These are phyloP conservation scores for Bryopsis sp. DNA, from an alignment of 139 green algal species.

Conservation along the genomic window DNA sequence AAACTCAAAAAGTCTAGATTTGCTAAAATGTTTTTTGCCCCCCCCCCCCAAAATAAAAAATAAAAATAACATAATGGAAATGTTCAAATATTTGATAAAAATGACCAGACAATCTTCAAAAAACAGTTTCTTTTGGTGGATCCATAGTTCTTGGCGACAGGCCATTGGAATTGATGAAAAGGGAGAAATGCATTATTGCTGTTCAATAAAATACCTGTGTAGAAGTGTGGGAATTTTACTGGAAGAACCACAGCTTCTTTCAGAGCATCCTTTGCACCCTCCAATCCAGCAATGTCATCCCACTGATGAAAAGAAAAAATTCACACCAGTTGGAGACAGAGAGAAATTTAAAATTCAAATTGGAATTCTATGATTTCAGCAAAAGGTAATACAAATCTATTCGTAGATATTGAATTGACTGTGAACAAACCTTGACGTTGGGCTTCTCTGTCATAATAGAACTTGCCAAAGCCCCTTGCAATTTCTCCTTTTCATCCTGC, in stretches of 20 bases:
- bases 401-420: too few species aligned
- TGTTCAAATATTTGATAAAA: too few species aligned
- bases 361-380: background rate
- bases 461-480: conserved; percentile 54
- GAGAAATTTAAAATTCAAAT: too few species aligned
- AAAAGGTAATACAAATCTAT: background rate
- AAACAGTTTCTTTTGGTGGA: too few species aligned
- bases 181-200: too few species aligned
- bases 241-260: conserved; percentile 99
- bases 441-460: conserved; percentile 84
- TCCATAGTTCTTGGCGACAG: too few species aligned
- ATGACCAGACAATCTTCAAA: too few species aligned
- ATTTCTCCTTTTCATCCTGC: conserved; percentile 64
- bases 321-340: too few species aligned
- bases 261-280: conserved; percentile 91
- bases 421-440: conserved; percentile 69
- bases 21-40: background rate
- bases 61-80: too few species aligned
- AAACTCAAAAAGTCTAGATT: background rate
- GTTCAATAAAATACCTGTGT: conserved; percentile 68
- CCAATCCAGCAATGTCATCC: conserved; percentile 96
- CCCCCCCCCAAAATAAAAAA: too few species aligned
- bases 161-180: conserved; percentile 1
- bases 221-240: conserved; percentile 99
- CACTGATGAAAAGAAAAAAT: conserved; percentile 45